Evolutionary conservation across 345 rosid genomes (phyloP).

Genomic region (Fremontodendron californicum): DNA sequence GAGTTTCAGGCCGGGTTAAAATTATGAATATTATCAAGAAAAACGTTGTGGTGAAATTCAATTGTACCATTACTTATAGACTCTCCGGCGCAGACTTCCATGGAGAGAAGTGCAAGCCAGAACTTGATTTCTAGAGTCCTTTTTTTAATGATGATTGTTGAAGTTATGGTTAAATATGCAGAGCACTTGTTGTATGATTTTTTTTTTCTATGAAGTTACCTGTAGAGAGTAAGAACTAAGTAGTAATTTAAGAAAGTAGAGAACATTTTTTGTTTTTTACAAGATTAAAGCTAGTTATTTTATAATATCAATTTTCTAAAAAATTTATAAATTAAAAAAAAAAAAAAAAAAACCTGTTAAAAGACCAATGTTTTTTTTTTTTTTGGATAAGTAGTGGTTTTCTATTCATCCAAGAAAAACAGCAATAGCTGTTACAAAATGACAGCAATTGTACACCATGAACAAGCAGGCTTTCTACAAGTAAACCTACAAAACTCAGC

Average conservation of each 20-base stretch:
- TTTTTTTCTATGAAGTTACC: background rate
- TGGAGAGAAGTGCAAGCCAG: background rate
- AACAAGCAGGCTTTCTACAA: no score
- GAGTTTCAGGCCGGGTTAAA: background rate
- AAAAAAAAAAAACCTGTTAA: no score
- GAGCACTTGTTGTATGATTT: background rate
- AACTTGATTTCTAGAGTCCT: background rate
- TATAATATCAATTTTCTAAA: no score
- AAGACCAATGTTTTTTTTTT: no score
- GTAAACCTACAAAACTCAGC: no score
- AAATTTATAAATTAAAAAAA: no score
- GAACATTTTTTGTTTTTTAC: background rate
- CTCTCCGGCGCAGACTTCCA: background rate
- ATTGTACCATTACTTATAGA: background rate
- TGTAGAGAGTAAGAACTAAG: background rate
- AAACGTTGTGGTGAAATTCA: background rate
- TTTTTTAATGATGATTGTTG: background rate
- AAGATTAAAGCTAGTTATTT: background rate
- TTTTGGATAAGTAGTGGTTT: no score
- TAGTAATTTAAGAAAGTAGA: background rate
- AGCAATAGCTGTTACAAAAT: no score
- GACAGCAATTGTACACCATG: no score
- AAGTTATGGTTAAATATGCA: background rate
- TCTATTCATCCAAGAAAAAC: no score
- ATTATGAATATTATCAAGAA: background rate